phyloP scores from a whole-genome alignment of 2,329 filamentous ascomycete species.

The Microascus cirrosus region DNA sequence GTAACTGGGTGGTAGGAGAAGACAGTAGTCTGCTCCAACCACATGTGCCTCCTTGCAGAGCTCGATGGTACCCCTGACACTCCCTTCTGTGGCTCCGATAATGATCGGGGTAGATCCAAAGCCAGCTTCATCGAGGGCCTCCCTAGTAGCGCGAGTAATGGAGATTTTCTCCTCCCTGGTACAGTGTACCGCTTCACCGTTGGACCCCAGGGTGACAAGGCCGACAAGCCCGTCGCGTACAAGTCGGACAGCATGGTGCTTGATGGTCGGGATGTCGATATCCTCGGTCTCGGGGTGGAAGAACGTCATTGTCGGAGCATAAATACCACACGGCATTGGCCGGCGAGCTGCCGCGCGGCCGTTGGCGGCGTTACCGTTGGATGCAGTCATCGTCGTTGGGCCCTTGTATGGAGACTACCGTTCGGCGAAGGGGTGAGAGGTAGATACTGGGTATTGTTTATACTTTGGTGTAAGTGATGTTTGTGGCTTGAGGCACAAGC shows the following conservation, averaged over 20 bases:
- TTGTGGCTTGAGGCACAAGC: background rate
- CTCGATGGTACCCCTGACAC: constrained; percentile 69
- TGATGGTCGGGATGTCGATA: constrained; percentile 68
- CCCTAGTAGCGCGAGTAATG: constrained; percentile 66
- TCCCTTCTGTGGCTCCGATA: constrained; percentile 71
- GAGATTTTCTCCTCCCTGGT: constrained; percentile 65
- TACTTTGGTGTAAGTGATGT: background rate
- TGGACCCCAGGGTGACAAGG: constrained; percentile 80
- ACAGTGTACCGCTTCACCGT: constrained; percentile 81
- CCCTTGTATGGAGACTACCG: background rate
- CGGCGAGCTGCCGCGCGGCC: constrained; percentile 19
- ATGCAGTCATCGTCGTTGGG: constrained; percentile 9
- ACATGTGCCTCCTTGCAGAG: constrained; percentile 54
- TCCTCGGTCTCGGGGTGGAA: constrained; percentile 78
- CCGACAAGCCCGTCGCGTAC: constrained; percentile 69
- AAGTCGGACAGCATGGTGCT: constrained; percentile 69
- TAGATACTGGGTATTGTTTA: background rate
- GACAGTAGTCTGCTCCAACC: constrained; percentile 68
- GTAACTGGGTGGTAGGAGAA: constrained; percentile 74
- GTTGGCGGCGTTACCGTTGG: constrained; percentile 8
- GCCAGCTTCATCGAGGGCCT: constrained; percentile 71
- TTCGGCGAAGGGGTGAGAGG: background rate
- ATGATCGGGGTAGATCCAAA: constrained; percentile 69
- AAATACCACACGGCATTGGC: constrained; percentile 69
- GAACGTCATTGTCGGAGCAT: constrained; percentile 84